Percentiles rank a stretch among this genome's conserved stretches.
These are phyloP conservation scores for Aspergillus japonicus DNA, from an alignment of 2,329 filamentous ascomycete genomes.

Conservation along the genomic window DNA sequence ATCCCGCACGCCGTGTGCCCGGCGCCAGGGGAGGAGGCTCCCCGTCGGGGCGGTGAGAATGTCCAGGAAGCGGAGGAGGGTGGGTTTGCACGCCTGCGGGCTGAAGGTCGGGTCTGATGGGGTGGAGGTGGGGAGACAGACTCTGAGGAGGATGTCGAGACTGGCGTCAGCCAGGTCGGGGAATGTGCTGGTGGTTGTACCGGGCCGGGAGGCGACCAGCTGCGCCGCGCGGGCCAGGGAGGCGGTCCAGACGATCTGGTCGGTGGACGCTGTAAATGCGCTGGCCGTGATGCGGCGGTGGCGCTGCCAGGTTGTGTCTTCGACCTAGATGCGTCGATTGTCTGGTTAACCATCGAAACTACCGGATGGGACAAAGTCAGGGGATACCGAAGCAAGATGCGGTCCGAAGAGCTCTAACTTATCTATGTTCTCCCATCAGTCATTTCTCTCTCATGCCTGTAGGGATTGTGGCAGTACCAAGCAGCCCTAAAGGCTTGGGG, in stretches of 20 bases:
- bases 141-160: constrained; percentile 1
- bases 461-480: neutral
- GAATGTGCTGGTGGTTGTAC: neutral
- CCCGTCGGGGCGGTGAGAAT: no score
- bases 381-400: neutral
- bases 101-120: neutral
- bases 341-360: no score
- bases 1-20: no score
- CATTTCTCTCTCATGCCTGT: no score
- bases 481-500: neutral
- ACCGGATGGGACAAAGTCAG: no score
- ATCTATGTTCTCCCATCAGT: no score
- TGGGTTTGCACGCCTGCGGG: neutral
- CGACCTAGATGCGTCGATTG: neutral
- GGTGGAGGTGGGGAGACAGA: neutral
- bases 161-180: constrained; percentile 2
- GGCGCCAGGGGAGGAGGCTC: no score
- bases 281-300: neutral
- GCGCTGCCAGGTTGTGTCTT: constrained; percentile 6
- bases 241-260: constrained; percentile 1
- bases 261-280: constrained; percentile 1
- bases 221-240: neutral
- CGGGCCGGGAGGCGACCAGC: neutral
- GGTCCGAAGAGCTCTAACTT: neutral
- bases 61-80: neutral